Evolutionary conservation across 1,284 basidiomycete genomes (phyloP).

Genomic region (Takashimella koratensis): DNA sequence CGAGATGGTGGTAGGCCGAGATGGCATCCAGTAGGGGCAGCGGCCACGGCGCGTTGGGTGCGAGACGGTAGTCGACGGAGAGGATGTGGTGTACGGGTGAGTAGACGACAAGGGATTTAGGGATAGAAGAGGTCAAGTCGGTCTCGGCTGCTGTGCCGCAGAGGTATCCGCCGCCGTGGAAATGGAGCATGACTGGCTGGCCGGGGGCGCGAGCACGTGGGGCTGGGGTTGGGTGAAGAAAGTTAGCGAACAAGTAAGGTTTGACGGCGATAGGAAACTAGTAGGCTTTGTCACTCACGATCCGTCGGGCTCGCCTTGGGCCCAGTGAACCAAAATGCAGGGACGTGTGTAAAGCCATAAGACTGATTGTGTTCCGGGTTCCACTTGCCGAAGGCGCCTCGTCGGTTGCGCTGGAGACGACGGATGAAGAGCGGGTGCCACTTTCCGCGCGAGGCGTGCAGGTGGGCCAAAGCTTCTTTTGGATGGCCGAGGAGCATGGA

Average conservation of each 20-base stretch:
- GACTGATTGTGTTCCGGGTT: slow-evolving; percentile 11
- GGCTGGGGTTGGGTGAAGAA: slow-evolving; percentile 1
- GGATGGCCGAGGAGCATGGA: slow-evolving; percentile 34
- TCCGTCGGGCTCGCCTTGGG: slow-evolving; percentile 21
- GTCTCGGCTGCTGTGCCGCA: slow-evolving; percentile 41
- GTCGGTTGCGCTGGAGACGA: slow-evolving; percentile 9
- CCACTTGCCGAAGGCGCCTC: slow-evolving; percentile 29
- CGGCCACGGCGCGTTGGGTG: slow-evolving; percentile 54
- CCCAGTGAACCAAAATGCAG: slow-evolving; percentile 42
- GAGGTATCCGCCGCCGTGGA: slow-evolving; percentile 45
- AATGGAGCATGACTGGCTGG: slow-evolving; percentile 37
- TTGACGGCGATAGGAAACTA: too few relatives aligned
- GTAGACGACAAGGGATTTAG: slow-evolving; percentile 32
- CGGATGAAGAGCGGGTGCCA: slow-evolving; percentile 36
- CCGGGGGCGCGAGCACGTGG: slow-evolving; percentile 17
- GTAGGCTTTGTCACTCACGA: too few relatives aligned
- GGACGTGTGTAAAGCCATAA: slow-evolving; percentile 34
- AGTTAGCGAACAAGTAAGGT: too few relatives aligned
- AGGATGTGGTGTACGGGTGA: slow-evolving; percentile 42
- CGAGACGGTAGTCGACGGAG: slow-evolving; percentile 40
- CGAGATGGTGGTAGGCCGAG: slow-evolving; percentile 60
- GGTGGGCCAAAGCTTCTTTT: slow-evolving; percentile 18
- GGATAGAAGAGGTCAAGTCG: slow-evolving; percentile 35
- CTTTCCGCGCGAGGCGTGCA: slow-evolving; percentile 24
- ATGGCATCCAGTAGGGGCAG: slow-evolving; percentile 62